These are phyloP conservation scores for Solidago caesia DNA, from an alignment of 129 eudicot genomes.

Conservation along the genomic window DNA sequence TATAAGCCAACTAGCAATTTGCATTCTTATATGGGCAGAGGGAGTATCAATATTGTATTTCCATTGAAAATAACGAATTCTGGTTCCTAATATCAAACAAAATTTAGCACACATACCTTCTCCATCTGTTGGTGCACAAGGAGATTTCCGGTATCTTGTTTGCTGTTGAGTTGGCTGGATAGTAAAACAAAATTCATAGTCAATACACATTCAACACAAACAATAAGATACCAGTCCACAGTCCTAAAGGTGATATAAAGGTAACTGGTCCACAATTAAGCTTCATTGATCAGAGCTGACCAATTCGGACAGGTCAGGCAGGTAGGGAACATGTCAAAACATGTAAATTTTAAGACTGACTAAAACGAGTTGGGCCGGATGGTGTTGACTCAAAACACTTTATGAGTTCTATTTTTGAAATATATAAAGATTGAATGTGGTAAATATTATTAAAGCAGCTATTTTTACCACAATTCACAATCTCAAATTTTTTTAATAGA, in stretches of 20 bases:
- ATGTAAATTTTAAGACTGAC: no score
- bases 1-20: neutral
- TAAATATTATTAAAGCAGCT: no score
- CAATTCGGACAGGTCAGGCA: no score
- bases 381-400: no score
- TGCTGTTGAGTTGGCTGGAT: constrained; percentile 97
- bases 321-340: no score
- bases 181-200: constrained; percentile 9
- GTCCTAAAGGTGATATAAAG: constrained; percentile 9
- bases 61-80: neutral
- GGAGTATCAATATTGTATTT: neutral
- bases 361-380: no score
- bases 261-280: constrained; percentile 8
- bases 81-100: neutral
- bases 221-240: neutral
- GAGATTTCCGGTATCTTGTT: constrained; percentile 88
- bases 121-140: constrained; percentile 83
- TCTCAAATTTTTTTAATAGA: no score
- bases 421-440: no score
- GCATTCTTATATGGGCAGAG: neutral
- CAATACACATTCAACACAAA: neutral
- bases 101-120: constrained; percentile 53
- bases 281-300: neutral
- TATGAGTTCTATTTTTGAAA: no score
- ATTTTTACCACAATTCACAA: no score